phyloP scores from a whole-genome alignment of 805 yeast species.

The Pichia insulana region DNA sequence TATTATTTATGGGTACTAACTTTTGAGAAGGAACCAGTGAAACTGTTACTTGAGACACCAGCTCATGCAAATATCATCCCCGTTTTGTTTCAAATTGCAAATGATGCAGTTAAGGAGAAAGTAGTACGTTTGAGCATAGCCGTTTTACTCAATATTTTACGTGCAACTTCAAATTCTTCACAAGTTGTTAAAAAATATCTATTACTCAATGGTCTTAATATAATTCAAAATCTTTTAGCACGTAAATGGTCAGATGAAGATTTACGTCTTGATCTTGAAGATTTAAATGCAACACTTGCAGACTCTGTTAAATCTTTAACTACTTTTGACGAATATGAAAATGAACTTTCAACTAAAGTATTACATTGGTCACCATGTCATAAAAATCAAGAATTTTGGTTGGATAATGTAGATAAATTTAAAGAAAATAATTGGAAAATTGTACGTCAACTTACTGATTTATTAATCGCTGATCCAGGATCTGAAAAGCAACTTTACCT shows the following conservation, averaged over 20 bases:
- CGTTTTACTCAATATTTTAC: slow-evolving; percentile 53
- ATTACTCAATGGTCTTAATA: slow-evolving; percentile 65
- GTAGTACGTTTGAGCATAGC: slow-evolving; percentile 79
- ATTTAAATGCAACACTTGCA: slow-evolving; percentile 50
- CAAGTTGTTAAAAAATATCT: slow-evolving; percentile 54
- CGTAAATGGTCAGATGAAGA: slow-evolving; percentile 96
- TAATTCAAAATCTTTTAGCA: slow-evolving; percentile 60
- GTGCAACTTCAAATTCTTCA: slow-evolving; percentile 27
- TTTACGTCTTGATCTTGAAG: slow-evolving; percentile 60
- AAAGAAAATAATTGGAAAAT: slow-evolving; percentile 70
- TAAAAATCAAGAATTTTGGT: slow-evolving; percentile 81
- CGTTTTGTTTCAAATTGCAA: slow-evolving; percentile 48
- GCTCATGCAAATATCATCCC: slow-evolving; percentile 49
- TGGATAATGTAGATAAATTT: slow-evolving; percentile 68
- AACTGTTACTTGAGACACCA: slow-evolving; percentile 31
- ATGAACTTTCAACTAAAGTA: slow-evolving; percentile 71
- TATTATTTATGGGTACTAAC: slow-evolving; percentile 80
- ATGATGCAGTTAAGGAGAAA: slow-evolving; percentile 85
- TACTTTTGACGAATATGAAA: slow-evolving; percentile 84
- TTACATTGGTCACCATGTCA: slow-evolving; percentile 92
- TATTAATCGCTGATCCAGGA: slow-evolving; percentile 32
- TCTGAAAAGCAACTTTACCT: slow-evolving; percentile 20
- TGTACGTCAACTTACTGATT: slow-evolving; percentile 49
- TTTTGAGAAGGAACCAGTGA: slow-evolving; percentile 40
- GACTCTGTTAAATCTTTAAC: slow-evolving; percentile 73